Base-by-base conservation (phyloP, 768 basidiomycete species). In the Agrocybe pediades region DNA sequence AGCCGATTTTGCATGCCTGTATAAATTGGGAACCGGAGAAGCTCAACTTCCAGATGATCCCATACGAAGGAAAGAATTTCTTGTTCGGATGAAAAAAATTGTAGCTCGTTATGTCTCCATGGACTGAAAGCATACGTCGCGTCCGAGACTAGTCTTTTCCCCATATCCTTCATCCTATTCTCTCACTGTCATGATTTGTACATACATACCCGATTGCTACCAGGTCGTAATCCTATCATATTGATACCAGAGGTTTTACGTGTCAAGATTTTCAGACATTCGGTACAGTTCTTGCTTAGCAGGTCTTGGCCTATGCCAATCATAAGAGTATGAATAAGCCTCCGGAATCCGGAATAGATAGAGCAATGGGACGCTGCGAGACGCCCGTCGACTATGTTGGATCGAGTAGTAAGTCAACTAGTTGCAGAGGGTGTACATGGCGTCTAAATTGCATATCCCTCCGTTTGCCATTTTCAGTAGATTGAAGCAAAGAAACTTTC, bases 1-100 rank as follows among this genome's bases (percentile, higher is more conserved):
- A 66, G 94, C 95, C 2, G 95, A 98, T 68, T 95, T 97, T 66
- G 84, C 81, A 1, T 96, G 87, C 69, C 77, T 98, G 41, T 75
- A 82, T 58, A 80, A 79, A 44, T 65, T 90, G 25, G 88, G 79
- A 8, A 79, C 68, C 3, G 86, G 87, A 4, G 73, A 79, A 55
- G 52, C 72, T 3, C 64, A 73, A 42, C 65, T 88, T 58, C 81
- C 86, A 0, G 76, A 77, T 17, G 80, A 90, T 64, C 65, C 71
- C 3, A 79, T 80, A 15, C 76, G 78, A 60, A 74, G 72, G 53
- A 74, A 72, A 59, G 80, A 85, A 61, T 71, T 88, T 9, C 63
- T 92, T 45, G 73, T 55, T 45, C 68, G 79, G 40, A 61, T 92
- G 66, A 88, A 81, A 62, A 51, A 49, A 16, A 60, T 66, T 23